Percentiles rank a stretch among this genome's conserved stretches.
Conservation (phyloP, 1,284 basidiomycete genomes). For the Hypsizygus ulmarius region DNA sequence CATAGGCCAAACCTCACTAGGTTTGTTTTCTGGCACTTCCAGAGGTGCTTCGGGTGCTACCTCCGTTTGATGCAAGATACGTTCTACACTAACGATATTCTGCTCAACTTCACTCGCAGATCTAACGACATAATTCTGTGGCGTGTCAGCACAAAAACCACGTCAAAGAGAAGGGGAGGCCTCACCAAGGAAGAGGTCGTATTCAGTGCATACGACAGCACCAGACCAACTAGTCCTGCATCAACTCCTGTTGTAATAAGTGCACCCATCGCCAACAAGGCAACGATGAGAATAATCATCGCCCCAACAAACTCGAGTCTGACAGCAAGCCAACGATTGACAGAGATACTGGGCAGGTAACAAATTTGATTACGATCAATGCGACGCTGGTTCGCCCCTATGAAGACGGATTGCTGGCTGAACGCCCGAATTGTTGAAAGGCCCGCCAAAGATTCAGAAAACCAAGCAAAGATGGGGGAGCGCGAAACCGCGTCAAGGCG, state of each 20-base stretch:
- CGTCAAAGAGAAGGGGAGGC: slow-evolving; percentile 28
- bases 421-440: slow-evolving; percentile 77
- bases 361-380: slow-evolving; percentile 73
- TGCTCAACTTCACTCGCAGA: slow-evolving; percentile 13
- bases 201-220: slow-evolving; percentile 73
- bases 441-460: slow-evolving; percentile 75
- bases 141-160: neutral
- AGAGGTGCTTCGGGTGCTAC: slow-evolving; percentile 65
- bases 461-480: slow-evolving; percentile 75
- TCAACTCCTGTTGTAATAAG: slow-evolving; percentile 66
- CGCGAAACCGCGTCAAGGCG: slow-evolving; percentile 68
- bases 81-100: slow-evolving; percentile 33
- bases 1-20: slow-evolving; percentile 52
- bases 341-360: slow-evolving; percentile 64
- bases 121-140: slow-evolving; percentile 60
- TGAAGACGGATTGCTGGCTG: slow-evolving; percentile 60
- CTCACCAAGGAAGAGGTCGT: slow-evolving; percentile 72
- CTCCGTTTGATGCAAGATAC: slow-evolving; percentile 62
- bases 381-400: slow-evolving; percentile 66
- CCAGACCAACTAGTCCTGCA: slow-evolving; percentile 69
- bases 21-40: slow-evolving; percentile 52
- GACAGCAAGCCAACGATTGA: slow-evolving; percentile 80
- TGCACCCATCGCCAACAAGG: slow-evolving; percentile 61
- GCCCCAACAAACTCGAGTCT: slow-evolving; percentile 76
- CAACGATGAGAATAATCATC: slow-evolving; percentile 58